Percentiles rank a stretch among this genome's conserved stretches.
Evolutionary conservation across 1,284 basidiomycete species (phyloP).

Genomic region (Schizopora paradoxa): DNA sequence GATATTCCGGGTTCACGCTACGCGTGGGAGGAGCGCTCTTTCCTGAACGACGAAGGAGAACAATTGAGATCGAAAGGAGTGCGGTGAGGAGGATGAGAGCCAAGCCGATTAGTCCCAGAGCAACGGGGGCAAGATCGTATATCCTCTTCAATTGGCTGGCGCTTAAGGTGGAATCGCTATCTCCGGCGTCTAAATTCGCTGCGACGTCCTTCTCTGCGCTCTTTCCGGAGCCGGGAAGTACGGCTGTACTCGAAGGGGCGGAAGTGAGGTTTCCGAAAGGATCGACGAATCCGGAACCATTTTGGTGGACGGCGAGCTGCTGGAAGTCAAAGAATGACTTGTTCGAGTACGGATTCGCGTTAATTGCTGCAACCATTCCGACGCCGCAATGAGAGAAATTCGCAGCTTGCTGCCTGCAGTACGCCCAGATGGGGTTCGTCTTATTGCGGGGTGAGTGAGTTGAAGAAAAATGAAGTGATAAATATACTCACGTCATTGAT

Average conservation of each 20-base stretch:
- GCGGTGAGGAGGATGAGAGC: conserved; percentile 9
- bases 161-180: not conserved
- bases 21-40: not conserved
- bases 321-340: conserved; percentile 28
- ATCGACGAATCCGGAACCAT: conserved; percentile 16
- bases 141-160: conserved; percentile 10
- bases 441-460: too few species aligned
- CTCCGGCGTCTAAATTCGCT: not conserved
- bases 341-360: conserved; percentile 30
- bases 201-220: not conserved
- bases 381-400: conserved; percentile 32
- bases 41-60: conserved; percentile 4
- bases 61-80: conserved; percentile 2
- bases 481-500: too few species aligned
- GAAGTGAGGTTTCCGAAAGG: conserved; percentile 14
- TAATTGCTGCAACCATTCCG: conserved; percentile 52
- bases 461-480: too few species aligned
- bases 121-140: conserved; percentile 2
- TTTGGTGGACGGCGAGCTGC: conserved; percentile 20
- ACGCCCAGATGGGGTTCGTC: conserved; percentile 47
- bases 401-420: conserved; percentile 35
- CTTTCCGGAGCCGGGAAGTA: not conserved
- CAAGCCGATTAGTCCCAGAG: conserved; percentile 7
- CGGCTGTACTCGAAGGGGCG: conserved; percentile 2
- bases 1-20: conserved; percentile 7